A percentile compares a stretch with the other conserved stretches of the same genome.
Evolutionary conservation across 1,284 basidiomycete species (phyloP).

Genomic region (Ustilago cynodontis): DNA sequence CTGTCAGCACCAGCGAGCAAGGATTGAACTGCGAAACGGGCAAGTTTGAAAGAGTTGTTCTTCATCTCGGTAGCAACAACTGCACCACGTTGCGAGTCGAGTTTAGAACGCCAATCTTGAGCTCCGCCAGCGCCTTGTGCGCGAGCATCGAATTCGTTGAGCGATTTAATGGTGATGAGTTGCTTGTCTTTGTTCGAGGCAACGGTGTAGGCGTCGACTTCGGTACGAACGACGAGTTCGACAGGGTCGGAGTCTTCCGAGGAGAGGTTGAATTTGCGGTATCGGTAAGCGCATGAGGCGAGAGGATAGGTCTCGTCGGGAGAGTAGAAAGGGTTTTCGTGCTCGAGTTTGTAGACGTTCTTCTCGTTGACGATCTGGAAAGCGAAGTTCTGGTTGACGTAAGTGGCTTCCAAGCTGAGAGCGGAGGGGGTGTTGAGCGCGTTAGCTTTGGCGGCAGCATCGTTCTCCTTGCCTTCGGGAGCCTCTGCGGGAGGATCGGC

Average conservation of each 20-base stretch:
- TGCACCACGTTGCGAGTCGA: conserved; percentile 95
- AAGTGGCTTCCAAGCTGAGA: conserved; percentile 95
- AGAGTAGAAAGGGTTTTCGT: conserved; percentile 84
- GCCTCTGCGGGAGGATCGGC: conserved; percentile 90
- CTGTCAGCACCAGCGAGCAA: conserved; percentile 94
- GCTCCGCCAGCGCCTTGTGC: conserved; percentile 90
- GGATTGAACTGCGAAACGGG: conserved; percentile 96
- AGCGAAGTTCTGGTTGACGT: conserved; percentile 98
- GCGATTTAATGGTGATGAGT: conserved; percentile 83
- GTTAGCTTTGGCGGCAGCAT: conserved; percentile 72
- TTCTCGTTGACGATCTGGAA: conserved; percentile 92
- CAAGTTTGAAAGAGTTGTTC: conserved; percentile 98
- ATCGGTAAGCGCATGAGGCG: conserved; percentile 94
- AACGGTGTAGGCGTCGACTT: conserved; percentile 87
- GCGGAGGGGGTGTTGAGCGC: conserved; percentile 94
- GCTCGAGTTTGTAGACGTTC: conserved; percentile 71
- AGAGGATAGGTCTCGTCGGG: conserved; percentile 93
- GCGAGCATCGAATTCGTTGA: conserved; percentile 97
- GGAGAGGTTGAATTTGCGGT: conserved; percentile 94
- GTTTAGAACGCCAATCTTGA: conserved; percentile 94
- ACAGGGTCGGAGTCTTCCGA: conserved; percentile 84
- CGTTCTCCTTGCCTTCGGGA: conserved; percentile 59
- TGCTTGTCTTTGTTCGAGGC: conserved; percentile 59
- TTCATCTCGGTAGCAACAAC: conserved; percentile 99
- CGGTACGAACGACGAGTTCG: conserved; percentile 91